Percentiles rank a stretch among this genome's conserved stretches.
Conservation (phyloP, 140 eudicot species). For the Ambrosia hybrid region DNA sequence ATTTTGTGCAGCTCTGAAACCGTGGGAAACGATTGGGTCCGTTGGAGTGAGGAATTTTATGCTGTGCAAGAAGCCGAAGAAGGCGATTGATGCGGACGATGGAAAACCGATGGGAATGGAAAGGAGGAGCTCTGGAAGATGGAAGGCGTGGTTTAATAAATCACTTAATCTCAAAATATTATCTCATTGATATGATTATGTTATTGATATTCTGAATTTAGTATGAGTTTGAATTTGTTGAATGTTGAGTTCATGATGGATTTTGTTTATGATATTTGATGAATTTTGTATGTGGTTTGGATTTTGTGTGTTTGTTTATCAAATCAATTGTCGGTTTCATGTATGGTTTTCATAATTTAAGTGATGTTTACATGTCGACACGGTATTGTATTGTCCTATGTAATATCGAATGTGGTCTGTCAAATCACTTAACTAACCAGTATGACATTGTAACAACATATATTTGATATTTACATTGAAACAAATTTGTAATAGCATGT, state of each 20-base stretch:
- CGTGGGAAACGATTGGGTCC: constrained; percentile 80
- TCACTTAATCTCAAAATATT: constrained; percentile 65
- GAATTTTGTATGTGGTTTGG: not conserved
- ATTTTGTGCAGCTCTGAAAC: constrained; percentile 51
- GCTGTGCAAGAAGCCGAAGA: constrained; percentile 60
- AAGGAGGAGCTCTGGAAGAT: constrained; percentile 53
- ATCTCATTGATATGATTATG: constrained; percentile 42
- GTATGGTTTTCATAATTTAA: not conserved
- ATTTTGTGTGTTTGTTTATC: constrained; percentile 6
- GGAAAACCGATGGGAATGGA: constrained; percentile 32
- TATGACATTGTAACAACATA: too few species aligned
- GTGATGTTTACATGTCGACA: not conserved
- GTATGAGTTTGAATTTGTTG: not conserved
- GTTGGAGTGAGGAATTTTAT: constrained; percentile 73
- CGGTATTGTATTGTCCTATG: not conserved
- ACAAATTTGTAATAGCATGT: too few species aligned
- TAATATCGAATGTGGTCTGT: not conserved
- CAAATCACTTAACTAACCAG: not conserved
- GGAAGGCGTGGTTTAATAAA: constrained; percentile 82
- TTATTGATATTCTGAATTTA: not conserved
- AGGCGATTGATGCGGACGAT: constrained; percentile 17
- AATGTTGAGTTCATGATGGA: not conserved
- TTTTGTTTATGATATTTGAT: not conserved
- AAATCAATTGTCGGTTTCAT: not conserved
- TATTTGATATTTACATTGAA: too few species aligned